A percentile compares a stretch with the other conserved stretches of the same genome.
phyloP scores from a whole-genome alignment of 2,329 filamentous ascomycete genomes.

The Tolypocladium nubicola region DNA sequence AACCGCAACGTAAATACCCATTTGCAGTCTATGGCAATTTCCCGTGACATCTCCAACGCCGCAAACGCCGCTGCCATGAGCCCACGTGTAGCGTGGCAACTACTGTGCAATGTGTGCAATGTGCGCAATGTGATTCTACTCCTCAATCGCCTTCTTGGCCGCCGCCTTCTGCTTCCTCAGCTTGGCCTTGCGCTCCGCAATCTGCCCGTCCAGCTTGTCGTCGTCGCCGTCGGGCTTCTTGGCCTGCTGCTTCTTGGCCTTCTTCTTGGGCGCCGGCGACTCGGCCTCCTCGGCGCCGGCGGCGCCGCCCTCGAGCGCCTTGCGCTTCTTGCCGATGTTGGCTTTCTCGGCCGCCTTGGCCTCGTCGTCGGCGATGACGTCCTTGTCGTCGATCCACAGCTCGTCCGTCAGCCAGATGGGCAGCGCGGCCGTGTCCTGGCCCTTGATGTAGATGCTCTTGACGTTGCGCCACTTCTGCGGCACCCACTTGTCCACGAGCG shows the following conservation, averaged over 20 bases:
- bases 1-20: not conserved
- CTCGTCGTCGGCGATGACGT: slow-evolving; percentile 55
- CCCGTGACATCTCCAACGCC: slow-evolving; percentile 15
- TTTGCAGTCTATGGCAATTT: not conserved
- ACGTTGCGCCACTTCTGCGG: slow-evolving; percentile 83
- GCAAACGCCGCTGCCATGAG: slow-evolving; percentile 18
- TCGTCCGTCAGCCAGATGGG: slow-evolving; percentile 93
- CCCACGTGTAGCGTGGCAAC: slow-evolving; percentile 2
- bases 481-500: slow-evolving; percentile 68
- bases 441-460: slow-evolving; percentile 80
- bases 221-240: slow-evolving; percentile 36
- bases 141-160: slow-evolving; percentile 40
- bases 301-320: slow-evolving; percentile 28
- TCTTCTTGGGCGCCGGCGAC: slow-evolving; percentile 28
- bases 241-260: slow-evolving; percentile 20
- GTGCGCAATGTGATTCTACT: no score
- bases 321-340: slow-evolving; percentile 56
- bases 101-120: not conserved
- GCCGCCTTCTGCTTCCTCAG: slow-evolving; percentile 49
- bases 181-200: slow-evolving; percentile 46
- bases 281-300: slow-evolving; percentile 30
- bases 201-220: slow-evolving; percentile 45
- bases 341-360: slow-evolving; percentile 38
- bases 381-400: slow-evolving; percentile 72
- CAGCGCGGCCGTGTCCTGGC: slow-evolving; percentile 73